These are phyloP conservation scores for Arachnopeziza araneosa DNA, from an alignment of 2,329 filamentous ascomycete species.

Conservation along the genomic window DNA sequence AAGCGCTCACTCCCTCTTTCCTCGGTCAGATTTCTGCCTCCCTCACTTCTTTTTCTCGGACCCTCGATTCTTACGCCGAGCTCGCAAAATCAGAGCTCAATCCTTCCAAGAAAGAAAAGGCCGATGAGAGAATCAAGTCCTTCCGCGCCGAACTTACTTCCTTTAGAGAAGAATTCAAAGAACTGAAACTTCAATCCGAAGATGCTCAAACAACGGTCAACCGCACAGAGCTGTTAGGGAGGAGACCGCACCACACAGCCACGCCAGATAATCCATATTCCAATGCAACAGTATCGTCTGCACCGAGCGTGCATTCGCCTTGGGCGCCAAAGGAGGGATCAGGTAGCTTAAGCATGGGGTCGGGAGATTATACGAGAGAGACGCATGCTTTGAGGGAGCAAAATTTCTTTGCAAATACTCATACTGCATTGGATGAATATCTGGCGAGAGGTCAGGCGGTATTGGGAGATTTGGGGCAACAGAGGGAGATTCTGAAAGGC, in stretches of 20 bases:
- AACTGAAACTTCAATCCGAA: conserved; percentile 70
- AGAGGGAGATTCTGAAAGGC: conserved; percentile 90
- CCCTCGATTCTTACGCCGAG: conserved; percentile 84
- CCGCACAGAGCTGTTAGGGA: conserved; percentile 75
- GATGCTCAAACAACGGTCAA: conserved; percentile 62
- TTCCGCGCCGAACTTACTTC: conserved; percentile 80
- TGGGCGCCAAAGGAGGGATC: conserved; percentile 27
- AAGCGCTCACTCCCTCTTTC: conserved; percentile 52
- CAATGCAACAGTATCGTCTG: conserved; percentile 38
- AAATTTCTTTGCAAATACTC: conserved; percentile 76
- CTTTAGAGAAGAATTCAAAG: conserved; percentile 72
- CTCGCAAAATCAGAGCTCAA: conserved; percentile 87
- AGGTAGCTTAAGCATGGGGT: conserved; percentile 39
- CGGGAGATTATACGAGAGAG: conserved; percentile 65
- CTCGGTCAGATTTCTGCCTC: conserved; percentile 74
- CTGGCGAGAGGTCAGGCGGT: conserved; percentile 87
- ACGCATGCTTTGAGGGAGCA: conserved; percentile 83
- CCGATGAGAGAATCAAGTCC: conserved; percentile 74
- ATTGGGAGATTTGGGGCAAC: conserved; percentile 78
- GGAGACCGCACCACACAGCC: conserved; percentile 74
- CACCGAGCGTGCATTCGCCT: conserved; percentile 16
- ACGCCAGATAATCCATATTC: conserved; percentile 92
- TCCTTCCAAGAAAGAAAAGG: conserved; percentile 86
- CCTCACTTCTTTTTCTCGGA: conserved; percentile 75
- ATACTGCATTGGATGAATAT: conserved; percentile 87